These are phyloP conservation scores for Suhomyces kilbournensis DNA, from an alignment of 805 yeast genomes.

Conservation along the genomic window DNA sequence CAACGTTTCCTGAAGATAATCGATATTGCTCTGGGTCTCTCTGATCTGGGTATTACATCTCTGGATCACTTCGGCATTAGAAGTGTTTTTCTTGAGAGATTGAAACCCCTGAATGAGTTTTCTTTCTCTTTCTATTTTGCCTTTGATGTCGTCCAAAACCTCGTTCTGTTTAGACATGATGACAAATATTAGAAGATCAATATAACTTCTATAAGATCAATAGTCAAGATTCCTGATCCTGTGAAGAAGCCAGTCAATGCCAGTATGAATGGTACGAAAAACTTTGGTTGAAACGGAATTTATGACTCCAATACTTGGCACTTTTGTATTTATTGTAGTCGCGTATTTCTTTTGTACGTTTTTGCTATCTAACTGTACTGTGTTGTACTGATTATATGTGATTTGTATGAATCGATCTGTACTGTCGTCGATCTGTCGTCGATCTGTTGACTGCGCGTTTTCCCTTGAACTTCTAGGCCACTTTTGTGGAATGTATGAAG, in stretches of 20 bases:
- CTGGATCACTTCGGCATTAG: constrained; percentile 80
- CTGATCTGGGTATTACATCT: constrained; percentile 86
- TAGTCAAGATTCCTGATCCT: neutral
- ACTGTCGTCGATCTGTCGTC: too few relatives aligned
- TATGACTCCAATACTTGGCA: neutral
- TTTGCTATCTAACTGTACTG: too few relatives aligned
- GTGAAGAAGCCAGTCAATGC: neutral
- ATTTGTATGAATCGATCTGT: too few relatives aligned
- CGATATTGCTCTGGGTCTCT: constrained; percentile 89
- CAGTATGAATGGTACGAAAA: too few relatives aligned
- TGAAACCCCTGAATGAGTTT: constrained; percentile 88
- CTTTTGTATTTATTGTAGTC: too few relatives aligned
- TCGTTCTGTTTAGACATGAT: constrained; percentile 16
- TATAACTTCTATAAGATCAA: neutral
- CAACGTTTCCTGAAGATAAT: constrained; percentile 78
- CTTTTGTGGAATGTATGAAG: too few relatives aligned
- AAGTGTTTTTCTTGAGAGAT: constrained; percentile 71
- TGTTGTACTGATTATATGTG: too few relatives aligned
- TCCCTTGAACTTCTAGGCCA: too few relatives aligned
- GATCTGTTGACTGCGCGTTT: too few relatives aligned
- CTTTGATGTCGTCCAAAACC: constrained; percentile 62
- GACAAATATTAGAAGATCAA: too few relatives aligned
- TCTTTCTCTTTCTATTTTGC: constrained; percentile 83
- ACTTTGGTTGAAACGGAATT: neutral
- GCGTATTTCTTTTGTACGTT: too few relatives aligned